phyloP scores from a whole-genome alignment of 2,329 filamentous ascomycete species.

The Trichoderma sp. region DNA sequence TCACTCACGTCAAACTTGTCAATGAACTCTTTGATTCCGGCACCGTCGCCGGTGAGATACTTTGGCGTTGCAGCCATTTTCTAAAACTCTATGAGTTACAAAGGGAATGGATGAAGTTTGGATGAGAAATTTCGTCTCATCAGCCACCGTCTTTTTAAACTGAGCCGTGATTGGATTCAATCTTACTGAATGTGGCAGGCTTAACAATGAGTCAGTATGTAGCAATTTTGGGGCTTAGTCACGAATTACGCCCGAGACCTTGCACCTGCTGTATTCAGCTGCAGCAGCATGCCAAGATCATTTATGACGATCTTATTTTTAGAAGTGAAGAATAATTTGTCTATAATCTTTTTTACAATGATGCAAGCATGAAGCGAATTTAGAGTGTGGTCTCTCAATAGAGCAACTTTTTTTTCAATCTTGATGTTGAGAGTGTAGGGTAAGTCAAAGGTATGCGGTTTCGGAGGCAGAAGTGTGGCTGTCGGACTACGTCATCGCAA shows the following conservation, averaged over 20 bases:
- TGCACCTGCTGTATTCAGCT: background rate
- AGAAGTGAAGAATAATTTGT: background rate
- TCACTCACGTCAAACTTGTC: constrained; percentile 83
- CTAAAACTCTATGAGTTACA: background rate
- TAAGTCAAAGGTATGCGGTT: background rate
- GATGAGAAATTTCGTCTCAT: background rate
- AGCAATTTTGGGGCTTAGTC: constrained; percentile 10
- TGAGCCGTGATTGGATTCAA: background rate
- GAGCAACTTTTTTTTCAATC: background rate
- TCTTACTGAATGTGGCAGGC: background rate
- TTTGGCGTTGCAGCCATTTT: constrained; percentile 41
- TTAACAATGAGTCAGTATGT: background rate
- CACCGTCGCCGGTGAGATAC: constrained; percentile 75
- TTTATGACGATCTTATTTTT: background rate
- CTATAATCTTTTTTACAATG: background rate
- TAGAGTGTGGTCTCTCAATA: background rate
- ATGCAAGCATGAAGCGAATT: background rate
- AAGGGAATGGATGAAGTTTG: background rate
- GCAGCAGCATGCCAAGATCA: background rate
- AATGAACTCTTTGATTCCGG: constrained; percentile 77
- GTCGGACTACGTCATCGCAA: constrained; percentile 1
- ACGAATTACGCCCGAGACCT: background rate
- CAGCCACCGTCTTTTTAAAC: background rate
- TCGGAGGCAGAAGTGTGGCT: background rate
- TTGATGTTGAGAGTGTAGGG: background rate